These are phyloP conservation scores for Aspergillus fumigatus DNA, from an alignment of 2,329 filamentous ascomycete genomes.

Conservation along the genomic window DNA sequence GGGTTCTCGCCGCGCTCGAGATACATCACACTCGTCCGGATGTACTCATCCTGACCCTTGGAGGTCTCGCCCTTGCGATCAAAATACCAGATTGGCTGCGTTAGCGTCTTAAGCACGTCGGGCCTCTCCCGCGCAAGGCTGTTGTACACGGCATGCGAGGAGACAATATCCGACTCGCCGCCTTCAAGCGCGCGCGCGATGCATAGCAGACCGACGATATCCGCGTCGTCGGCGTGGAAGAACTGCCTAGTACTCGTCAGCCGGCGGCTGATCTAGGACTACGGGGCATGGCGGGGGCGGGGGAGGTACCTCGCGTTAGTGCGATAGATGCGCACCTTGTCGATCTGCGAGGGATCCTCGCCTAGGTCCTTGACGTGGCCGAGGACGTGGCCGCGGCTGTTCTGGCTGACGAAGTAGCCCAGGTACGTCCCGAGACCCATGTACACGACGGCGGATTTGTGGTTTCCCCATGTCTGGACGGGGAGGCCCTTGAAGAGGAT, in stretches of 20 bases:
- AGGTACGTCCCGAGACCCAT: conserved; percentile 83
- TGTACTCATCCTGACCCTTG: conserved; percentile 69
- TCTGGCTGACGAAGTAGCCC: conserved; percentile 84
- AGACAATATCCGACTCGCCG: conserved; percentile 79
- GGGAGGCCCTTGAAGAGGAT: conserved; percentile 85
- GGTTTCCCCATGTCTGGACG: conserved; percentile 67
- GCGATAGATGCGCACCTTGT: conserved; percentile 84
- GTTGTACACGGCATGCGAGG: conserved; percentile 78
- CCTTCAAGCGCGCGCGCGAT: conserved; percentile 73
- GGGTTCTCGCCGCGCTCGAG: conserved; percentile 64
- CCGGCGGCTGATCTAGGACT: no score
- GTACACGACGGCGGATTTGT: conserved; percentile 82
- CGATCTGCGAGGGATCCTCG: conserved; percentile 74
- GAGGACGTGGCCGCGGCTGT: conserved; percentile 77
- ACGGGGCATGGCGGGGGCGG: no score
- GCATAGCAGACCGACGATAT: conserved; percentile 80
- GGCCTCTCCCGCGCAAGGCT: conserved; percentile 68
- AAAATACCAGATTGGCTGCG: conserved; percentile 82
- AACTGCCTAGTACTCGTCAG: conserved; percentile 54
- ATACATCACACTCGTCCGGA: conserved; percentile 69
- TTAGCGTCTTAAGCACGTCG: conserved; percentile 70
- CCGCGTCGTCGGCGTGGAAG: conserved; percentile 79
- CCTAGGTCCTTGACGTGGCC: conserved; percentile 87
- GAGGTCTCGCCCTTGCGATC: conserved; percentile 83
- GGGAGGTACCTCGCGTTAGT: conserved; percentile 62